phyloP scores from a whole-genome alignment of 169 alveolate species.

The Eimeria necatrix region DNA sequence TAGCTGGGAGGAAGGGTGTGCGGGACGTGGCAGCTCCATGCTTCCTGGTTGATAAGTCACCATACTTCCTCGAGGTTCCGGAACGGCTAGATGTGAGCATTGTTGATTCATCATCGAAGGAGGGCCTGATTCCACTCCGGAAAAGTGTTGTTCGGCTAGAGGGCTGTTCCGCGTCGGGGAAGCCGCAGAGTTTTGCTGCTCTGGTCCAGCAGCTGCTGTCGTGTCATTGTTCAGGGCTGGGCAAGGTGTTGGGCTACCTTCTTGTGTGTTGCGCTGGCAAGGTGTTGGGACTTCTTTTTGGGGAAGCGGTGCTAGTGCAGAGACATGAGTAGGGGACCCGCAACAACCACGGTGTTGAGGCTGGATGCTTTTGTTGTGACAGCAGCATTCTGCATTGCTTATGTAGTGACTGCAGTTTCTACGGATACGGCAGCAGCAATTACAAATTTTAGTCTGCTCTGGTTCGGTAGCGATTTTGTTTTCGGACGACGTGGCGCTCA shows the following conservation, averaged over 20 bases:
- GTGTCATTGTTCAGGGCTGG: neutral
- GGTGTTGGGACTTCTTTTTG: neutral
- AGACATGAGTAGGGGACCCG: neutral
- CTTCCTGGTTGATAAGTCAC: neutral
- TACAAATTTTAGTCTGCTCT: neutral
- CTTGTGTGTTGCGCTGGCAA: neutral
- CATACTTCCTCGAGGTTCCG: neutral
- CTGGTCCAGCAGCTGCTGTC: neutral
- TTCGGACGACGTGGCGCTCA: neutral
- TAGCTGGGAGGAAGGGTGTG: slow-evolving; percentile 11
- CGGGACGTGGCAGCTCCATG: neutral
- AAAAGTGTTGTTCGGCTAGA: neutral
- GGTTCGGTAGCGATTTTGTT: neutral
- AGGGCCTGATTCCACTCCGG: neutral
- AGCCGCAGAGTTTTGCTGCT: neutral
- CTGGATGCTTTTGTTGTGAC: neutral
- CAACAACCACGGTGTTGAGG: neutral
- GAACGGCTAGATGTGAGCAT: neutral
- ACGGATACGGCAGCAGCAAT: slow-evolving; percentile 18
- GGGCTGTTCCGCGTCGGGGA: neutral
- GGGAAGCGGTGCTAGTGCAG: neutral
- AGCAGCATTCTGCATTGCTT: slow-evolving; percentile 21
- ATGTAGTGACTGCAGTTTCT: neutral
- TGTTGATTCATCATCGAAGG: neutral
- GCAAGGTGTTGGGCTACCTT: neutral